Base-by-base conservation (phyloP, 75 land plant genomes). In the Picea glauca region DNA sequence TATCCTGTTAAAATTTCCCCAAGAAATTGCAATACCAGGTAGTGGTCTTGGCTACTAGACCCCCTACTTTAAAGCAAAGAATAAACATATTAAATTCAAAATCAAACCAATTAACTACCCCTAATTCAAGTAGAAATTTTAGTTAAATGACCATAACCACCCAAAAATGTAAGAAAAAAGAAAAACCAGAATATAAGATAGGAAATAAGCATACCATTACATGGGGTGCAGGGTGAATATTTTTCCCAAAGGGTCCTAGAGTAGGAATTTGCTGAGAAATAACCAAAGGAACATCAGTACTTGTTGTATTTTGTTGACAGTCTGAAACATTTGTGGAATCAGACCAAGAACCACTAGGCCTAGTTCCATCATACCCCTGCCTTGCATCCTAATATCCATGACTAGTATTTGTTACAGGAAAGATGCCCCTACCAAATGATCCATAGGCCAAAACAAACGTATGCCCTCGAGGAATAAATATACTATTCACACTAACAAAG, bases 271-370 rank as follows among this genome's bases (percentile, higher is more conserved):
- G 86, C 81, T 85, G 92, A 5, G 87, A 75, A 73, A 86, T 83
- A 72, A 83, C 70, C 43, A 64, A 61, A 18, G 88, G 83, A 23
- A 83, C 70, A 11, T 35, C 43, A 3, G 76, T 73, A 23, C 85
- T 82, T 58, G 62, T 79, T 58, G 67, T 33, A 43, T 90, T 84
- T 56, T 81, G 84, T 30, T 86, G 93, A 50, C 84, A 81, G 56
- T 90, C 92, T 50, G 86, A 67, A n/a, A 85, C 58, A 73, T 84
- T 90, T 76, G 87, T 80, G 81, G 90, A 88, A 77, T 90, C 92
- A 76, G 89, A 79, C 91, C 90, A 91, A 72, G 81, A 63, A 43
- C 87, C 87, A 70, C 86, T 77, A 72, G 85, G 79, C 74, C 85
- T 73, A 68, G 79, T 80, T 14, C 86, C 87, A 81, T 93, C 91